Percentiles rank a stretch among this genome's conserved stretches.
These are phyloP conservation scores for Westerdykella sp. DNA, from an alignment of 2,329 filamentous ascomycete species.

Conservation along the genomic window DNA sequence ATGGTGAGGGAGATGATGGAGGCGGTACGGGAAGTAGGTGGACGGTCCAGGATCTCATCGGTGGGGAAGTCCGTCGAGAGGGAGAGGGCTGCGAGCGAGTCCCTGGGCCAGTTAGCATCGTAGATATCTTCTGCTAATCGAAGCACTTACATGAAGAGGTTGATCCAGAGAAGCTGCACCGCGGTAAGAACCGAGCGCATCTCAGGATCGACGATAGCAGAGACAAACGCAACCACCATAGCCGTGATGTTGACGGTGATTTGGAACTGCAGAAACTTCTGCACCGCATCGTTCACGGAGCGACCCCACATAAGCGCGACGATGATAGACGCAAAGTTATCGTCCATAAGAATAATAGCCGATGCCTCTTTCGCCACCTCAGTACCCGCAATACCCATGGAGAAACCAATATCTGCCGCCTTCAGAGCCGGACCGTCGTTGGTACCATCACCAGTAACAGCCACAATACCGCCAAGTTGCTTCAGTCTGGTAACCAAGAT, in stretches of 20 bases:
- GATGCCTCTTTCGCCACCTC: slow-evolving; percentile 78
- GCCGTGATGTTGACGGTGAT: slow-evolving; percentile 67
- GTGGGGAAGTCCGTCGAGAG: slow-evolving; percentile 94
- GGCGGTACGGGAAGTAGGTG: slow-evolving; percentile 82
- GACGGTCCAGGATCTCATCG: slow-evolving; percentile 87
- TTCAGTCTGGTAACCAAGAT: slow-evolving; percentile 66
- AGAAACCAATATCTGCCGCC: slow-evolving; percentile 72
- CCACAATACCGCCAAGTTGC: slow-evolving; percentile 68
- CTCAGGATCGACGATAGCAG: slow-evolving; percentile 52
- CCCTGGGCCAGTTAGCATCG: slow-evolving; percentile 30
- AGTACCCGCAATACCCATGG: slow-evolving; percentile 74
- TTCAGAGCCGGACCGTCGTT: slow-evolving; percentile 74
- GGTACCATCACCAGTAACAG: slow-evolving; percentile 73
- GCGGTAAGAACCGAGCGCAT: slow-evolving; percentile 58
- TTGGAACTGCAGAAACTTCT: slow-evolving; percentile 47
- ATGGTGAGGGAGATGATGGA: slow-evolving; percentile 59
- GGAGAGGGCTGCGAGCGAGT: slow-evolving; percentile 88
- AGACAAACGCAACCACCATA: slow-evolving; percentile 59
- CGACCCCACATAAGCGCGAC: slow-evolving; percentile 70
- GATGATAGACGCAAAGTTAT: slow-evolving; percentile 74
- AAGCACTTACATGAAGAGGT: slow-evolving; percentile 54
- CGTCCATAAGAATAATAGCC: slow-evolving; percentile 78
- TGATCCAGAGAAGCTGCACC: slow-evolving; percentile 63
- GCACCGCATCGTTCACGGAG: slow-evolving; percentile 30
- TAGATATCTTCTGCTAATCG: neutral